Evolutionary conservation across 208 protist genomes (phyloP).

Genomic region (Ichthyophonus hoferi): DNA sequence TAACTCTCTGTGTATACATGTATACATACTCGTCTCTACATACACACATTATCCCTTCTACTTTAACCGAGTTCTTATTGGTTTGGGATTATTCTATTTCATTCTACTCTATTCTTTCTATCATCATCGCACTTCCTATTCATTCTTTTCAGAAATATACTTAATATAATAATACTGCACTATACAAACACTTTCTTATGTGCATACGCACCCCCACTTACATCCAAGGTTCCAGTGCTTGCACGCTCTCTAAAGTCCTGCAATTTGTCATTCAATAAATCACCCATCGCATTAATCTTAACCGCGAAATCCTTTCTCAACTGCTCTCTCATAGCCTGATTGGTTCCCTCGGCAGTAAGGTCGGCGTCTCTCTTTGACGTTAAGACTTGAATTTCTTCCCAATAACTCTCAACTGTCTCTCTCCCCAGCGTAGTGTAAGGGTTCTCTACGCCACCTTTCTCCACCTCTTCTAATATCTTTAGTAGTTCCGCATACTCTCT

Average conservation of each 20-base stretch:
- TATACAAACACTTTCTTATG: background rate
- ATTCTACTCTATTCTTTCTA: too few relatives aligned
- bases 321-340: constrained; percentile 40
- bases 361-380: constrained; percentile 12
- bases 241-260: background rate
- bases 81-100: too few relatives aligned
- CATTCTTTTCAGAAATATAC: too few relatives aligned
- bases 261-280: constrained; percentile 8
- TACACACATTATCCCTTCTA: too few relatives aligned
- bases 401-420: background rate
- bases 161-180: too few relatives aligned
- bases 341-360: constrained; percentile 20
- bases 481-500: too few relatives aligned
- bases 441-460: constrained; percentile 20
- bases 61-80: too few relatives aligned
- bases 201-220: background rate
- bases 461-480: too few relatives aligned
- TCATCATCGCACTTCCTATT: too few relatives aligned
- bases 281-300: constrained; percentile 25
- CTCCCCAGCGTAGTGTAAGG: constrained; percentile 34
- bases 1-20: too few relatives aligned
- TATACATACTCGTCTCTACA: too few relatives aligned
- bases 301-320: constrained; percentile 39
- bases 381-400: background rate
- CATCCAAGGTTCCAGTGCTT: background rate